Evolutionary conservation across 768 basidiomycete genomes (phyloP), one percentile per base, ranked within the genome.

Genomic region (Termitomyces sp.): DNA sequence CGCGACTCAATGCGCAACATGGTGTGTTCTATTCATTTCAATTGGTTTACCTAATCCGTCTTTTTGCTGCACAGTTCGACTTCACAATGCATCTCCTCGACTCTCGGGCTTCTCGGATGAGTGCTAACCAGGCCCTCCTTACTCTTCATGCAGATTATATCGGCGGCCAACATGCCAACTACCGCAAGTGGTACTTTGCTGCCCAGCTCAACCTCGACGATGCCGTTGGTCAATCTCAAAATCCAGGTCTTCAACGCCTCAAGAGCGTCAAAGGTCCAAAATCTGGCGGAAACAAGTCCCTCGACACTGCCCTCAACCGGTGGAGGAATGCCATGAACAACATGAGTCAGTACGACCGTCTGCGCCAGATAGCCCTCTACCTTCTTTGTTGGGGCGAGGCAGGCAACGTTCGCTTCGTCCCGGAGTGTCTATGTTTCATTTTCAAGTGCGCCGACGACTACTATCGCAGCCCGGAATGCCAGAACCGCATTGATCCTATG

Each of bases 391-490:
- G 97, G 97, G 97, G 95, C 56, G 97, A 99, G 75, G 97, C 88
- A 0, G 95, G 94, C 55, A 97, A 98, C 69, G 91, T 99, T 52
- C 89, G 97, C 61, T 98, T 98, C 75, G 89, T 93, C 23, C 95
- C 97, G 12, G 97, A 99, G 70, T 93, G 91, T 66, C 76, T 99
- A 50, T 98, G 96, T 79, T 99, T 98, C 83, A 96, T 99, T 70
- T 98, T 98, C 88, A 99, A 99, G 75, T 99, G 97, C 69, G 97
- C 97, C 59, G 97, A 99, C 73, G 97, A 99, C 76, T 98, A 98
- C 72, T 99, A 99, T 74, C 91, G 97, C 60, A 94, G 92, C 60
- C 88, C 96, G 30, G 97, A 98, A 71, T 99, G 97, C 70, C 97
- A 99, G 76, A 96, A 93, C 75, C 80, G 87, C 64, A 74, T 92